Conservation (phyloP, 2,329 filamentous ascomycete genomes). For the Fusarium tricinctum region DNA sequence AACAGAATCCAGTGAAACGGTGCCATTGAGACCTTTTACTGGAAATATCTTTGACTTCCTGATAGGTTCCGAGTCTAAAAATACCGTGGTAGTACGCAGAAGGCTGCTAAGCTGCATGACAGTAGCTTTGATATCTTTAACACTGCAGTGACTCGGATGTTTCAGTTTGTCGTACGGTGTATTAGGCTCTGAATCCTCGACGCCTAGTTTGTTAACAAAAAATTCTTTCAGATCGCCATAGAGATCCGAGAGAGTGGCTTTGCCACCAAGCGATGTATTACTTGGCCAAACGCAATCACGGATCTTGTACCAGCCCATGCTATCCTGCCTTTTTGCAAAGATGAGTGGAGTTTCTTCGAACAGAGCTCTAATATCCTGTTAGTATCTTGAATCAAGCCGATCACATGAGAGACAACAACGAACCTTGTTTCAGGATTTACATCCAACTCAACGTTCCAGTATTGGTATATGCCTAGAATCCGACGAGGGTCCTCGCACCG, state of each 20-base stretch:
- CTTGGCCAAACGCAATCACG: slow-evolving; percentile 39
- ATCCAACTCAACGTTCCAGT: too few species aligned
- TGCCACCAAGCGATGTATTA: slow-evolving; percentile 22
- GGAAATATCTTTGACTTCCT: slow-evolving; percentile 33
- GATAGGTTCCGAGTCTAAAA: slow-evolving; percentile 21
- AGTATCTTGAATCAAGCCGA: too few species aligned
- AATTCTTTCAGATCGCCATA: slow-evolving; percentile 17
- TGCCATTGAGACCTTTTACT: slow-evolving; percentile 15
- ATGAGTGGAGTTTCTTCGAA: too few species aligned
- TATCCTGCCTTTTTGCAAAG: too few species aligned
- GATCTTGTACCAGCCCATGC: slow-evolving; percentile 23
- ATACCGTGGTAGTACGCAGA: neutral
- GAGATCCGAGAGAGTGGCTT: slow-evolving; percentile 19
- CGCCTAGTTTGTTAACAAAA: slow-evolving; percentile 31
- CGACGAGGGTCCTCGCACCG: too few species aligned
- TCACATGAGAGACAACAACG: too few species aligned
- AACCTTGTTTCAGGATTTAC: too few species aligned
- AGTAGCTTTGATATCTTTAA: slow-evolving; percentile 22
- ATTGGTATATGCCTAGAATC: too few species aligned
- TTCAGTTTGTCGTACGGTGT: slow-evolving; percentile 37
- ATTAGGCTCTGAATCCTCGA: slow-evolving; percentile 21
- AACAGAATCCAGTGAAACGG: slow-evolving; percentile 13
- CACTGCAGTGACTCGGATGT: slow-evolving; percentile 6
- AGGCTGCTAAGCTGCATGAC: slow-evolving; percentile 21
- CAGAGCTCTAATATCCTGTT: too few species aligned